Percentiles rank a stretch among this genome's conserved stretches.
phyloP scores from a whole-genome alignment of 805 yeast species.

The Candida yuanshanica region DNA sequence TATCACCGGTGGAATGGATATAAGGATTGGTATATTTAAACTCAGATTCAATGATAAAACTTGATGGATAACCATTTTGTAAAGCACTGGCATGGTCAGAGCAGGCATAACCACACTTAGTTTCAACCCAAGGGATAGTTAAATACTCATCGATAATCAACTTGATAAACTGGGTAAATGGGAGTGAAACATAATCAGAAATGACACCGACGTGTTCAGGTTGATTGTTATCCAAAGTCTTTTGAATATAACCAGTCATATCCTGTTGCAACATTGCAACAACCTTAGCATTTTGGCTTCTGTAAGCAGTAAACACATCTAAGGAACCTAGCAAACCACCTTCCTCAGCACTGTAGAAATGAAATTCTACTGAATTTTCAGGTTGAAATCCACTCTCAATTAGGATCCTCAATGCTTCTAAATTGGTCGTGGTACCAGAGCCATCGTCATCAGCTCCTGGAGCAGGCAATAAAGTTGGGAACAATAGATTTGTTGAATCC shows the following conservation, averaged over 20 bases:
- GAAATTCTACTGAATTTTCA: slow-evolving; percentile 79
- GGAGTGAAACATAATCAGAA: slow-evolving; percentile 20
- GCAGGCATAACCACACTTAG: slow-evolving; percentile 87
- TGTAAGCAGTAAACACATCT: slow-evolving; percentile 62
- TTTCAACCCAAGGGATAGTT: slow-evolving; percentile 63
- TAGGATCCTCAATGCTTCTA: slow-evolving; percentile 70
- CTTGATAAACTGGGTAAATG: slow-evolving; percentile 37
- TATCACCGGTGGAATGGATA: slow-evolving; percentile 76
- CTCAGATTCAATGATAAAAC: slow-evolving; percentile 76
- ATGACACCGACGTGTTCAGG: slow-evolving; percentile 71
- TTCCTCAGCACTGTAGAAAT: slow-evolving; percentile 94
- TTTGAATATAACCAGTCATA: slow-evolving; percentile 42
- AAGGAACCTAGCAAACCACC: slow-evolving; percentile 84
- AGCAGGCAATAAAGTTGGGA: slow-evolving; percentile 64
- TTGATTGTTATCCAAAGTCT: slow-evolving; percentile 35
- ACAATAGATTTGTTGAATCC: slow-evolving; percentile 71
- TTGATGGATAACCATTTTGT: slow-evolving; percentile 77
- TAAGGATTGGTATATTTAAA: slow-evolving; percentile 58
- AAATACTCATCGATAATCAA: slow-evolving; percentile 57
- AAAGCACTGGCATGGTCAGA: slow-evolving; percentile 88
- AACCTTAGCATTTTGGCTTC: slow-evolving; percentile 42
- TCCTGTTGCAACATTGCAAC: slow-evolving; percentile 90
- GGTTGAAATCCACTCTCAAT: slow-evolving; percentile 43
- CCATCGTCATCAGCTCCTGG: slow-evolving; percentile 98
- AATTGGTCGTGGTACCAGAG: slow-evolving; percentile 72